Conservation (phyloP, 1,284 basidiomycete species). For the Psilocybe mexicana region DNA sequence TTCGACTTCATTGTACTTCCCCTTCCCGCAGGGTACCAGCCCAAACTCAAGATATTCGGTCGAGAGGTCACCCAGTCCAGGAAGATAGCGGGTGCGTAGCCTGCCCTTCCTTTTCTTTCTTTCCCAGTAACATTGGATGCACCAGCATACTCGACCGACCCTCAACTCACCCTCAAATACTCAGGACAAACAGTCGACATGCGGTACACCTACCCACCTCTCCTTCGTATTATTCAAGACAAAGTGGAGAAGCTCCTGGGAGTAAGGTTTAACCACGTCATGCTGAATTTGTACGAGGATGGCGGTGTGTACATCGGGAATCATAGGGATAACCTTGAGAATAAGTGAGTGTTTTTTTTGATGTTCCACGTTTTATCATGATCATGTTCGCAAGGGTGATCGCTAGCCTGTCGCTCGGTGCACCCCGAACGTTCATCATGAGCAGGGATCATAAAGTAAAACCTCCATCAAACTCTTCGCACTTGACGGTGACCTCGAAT, state of each 20-base stretch:
- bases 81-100: constrained; percentile 27
- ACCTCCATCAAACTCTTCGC: neutral
- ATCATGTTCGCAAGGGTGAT: constrained; percentile 22
- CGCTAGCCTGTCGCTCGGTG: constrained; percentile 30
- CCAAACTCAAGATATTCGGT: constrained; percentile 28
- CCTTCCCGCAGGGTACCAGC: constrained; percentile 25
- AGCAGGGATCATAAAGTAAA: constrained; percentile 17
- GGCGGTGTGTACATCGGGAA: constrained; percentile 31
- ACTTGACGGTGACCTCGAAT: neutral
- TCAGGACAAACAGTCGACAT: constrained; percentile 30
- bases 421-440: constrained; percentile 30
- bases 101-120: too few relatives aligned
- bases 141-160: constrained; percentile 28
- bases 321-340: constrained; percentile 29
- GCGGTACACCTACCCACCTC: constrained; percentile 28
- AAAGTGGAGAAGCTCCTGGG: constrained; percentile 27
- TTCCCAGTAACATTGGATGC: too few relatives aligned
- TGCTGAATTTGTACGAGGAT: constrained; percentile 31
- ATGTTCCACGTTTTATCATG: too few relatives aligned
- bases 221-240: constrained; percentile 28
- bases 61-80: constrained; percentile 26
- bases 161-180: constrained; percentile 27
- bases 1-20: neutral
- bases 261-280: constrained; percentile 31
- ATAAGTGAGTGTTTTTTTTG: constrained; percentile 18